phyloP scores from a whole-genome alignment of 2,329 filamentous ascomycete species.

The Epichloe bromicola region DNA sequence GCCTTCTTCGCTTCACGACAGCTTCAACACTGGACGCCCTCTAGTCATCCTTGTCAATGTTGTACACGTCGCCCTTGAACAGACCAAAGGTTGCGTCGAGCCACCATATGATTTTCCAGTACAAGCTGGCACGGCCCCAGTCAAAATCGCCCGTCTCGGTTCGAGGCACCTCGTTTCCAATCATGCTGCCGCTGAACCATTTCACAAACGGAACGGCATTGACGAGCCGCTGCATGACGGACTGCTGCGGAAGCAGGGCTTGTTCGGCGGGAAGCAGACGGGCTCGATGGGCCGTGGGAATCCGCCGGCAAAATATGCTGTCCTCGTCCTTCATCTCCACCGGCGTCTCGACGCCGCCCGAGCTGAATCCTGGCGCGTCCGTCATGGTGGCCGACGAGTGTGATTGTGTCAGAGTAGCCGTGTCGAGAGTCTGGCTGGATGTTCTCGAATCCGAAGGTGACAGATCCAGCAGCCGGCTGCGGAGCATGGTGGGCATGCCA shows the following conservation, averaged over 20 bases:
- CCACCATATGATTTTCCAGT: conserved; percentile 55
- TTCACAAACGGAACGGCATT: conserved; percentile 55
- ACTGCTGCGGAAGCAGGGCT: conserved; percentile 57
- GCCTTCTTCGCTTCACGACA: not conserved
- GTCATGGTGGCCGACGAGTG: conserved; percentile 32
- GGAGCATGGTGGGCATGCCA: conserved; percentile 23
- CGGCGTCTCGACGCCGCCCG: conserved; percentile 12
- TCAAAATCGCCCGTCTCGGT: conserved; percentile 68
- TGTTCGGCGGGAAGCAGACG: conserved; percentile 56
- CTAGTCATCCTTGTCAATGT: conserved; percentile 45
- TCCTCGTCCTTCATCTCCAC: conserved; percentile 20
- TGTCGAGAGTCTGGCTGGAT: conserved; percentile 46
- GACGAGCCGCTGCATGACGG: conserved; percentile 48
- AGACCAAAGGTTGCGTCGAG: conserved; percentile 45
- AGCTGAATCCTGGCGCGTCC: conserved; percentile 12
- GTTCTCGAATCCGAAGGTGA: conserved; percentile 32
- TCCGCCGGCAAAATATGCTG: conserved; percentile 43
- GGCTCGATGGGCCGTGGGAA: conserved; percentile 53
- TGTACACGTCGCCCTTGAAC: conserved; percentile 46
- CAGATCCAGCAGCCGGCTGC: conserved; percentile 25
- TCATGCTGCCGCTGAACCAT: conserved; percentile 61
- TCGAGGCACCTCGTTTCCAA: conserved; percentile 62
- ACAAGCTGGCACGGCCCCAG: conserved; percentile 51
- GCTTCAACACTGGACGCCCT: not conserved
- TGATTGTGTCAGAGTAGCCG: conserved; percentile 34